phyloP scores from a whole-genome alignment of 176 grass and related monocot genomes.

The Lolium multiflorum region DNA sequence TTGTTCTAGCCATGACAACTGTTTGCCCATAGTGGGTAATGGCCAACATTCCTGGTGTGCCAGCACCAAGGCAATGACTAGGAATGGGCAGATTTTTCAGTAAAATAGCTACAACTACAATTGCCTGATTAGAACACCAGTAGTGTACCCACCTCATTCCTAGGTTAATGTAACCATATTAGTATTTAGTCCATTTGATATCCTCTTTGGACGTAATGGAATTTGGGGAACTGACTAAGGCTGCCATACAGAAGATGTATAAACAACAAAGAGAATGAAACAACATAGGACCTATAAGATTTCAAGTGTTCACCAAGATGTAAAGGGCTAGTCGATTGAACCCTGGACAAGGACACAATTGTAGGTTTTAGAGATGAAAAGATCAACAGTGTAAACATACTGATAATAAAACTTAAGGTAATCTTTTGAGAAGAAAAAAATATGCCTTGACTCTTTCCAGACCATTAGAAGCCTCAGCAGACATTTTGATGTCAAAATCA shows the following conservation, averaged over 20 bases:
- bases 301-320: too few species aligned
- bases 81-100: not conserved
- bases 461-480: conserved; percentile 82
- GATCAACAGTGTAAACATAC: conserved; percentile 6
- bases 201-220: conserved; percentile 1
- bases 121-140: conserved; percentile 13
- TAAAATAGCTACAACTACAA: not conserved
- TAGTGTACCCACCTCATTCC: conserved; percentile 11
- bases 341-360: conserved; percentile 21
- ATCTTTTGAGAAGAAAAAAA: conserved; percentile 28
- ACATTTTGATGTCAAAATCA: conserved; percentile 62
- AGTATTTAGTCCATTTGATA: conserved; percentile 2
- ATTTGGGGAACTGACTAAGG: conserved; percentile 2
- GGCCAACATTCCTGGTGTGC: conserved; percentile 1
- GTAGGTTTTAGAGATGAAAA: not conserved
- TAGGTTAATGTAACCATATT: conserved; percentile 1
- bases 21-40: not conserved
- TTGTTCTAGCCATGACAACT: too few species aligned
- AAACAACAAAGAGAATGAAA: conserved; percentile 1
- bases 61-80: conserved; percentile 20
- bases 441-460: conserved; percentile 79
- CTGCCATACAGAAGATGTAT: not conserved
- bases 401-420: conserved; percentile 29
- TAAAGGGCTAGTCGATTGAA: not conserved
- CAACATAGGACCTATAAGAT: too few species aligned